Percentiles rank a stretch among this genome's conserved stretches.
Evolutionary conservation across 306 rosid species (phyloP).

Genomic region (Rosa chinensis): DNA sequence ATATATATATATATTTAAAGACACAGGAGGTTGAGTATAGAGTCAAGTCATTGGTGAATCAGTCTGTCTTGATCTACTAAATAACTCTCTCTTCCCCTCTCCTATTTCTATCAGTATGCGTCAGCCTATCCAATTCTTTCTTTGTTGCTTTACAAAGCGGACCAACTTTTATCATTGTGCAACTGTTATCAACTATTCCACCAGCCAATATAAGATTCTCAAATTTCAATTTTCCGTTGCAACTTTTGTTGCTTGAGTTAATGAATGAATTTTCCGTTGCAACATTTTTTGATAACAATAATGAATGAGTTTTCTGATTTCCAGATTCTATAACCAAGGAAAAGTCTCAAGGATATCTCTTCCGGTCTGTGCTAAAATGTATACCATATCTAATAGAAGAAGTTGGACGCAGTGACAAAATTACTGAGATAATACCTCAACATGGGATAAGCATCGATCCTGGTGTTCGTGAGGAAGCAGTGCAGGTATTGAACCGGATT

Average conservation of each 20-base stretch:
- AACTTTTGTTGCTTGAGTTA: neutral
- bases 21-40: neutral
- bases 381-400: slow-evolving; percentile 96
- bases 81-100: neutral
- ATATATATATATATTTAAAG: no score
- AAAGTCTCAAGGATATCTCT: slow-evolving; percentile 94
- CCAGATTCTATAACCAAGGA: slow-evolving; percentile 97
- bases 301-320: slow-evolving; percentile 29
- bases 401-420: slow-evolving; percentile 96
- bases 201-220: slow-evolving; percentile 1
- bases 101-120: neutral
- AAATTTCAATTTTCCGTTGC: neutral
- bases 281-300: slow-evolving; percentile 13
- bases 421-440: slow-evolving; percentile 97
- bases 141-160: neutral
- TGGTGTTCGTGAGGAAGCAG: slow-evolving; percentile 99
- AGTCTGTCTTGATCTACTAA: neutral
- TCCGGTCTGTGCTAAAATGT: slow-evolving; percentile 96
- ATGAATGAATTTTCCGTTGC: slow-evolving; percentile 3
- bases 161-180: slow-evolving; percentile 1
- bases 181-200: neutral
- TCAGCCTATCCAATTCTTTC: neutral
- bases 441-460: slow-evolving; percentile 99
- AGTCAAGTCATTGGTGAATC: neutral
- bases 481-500: slow-evolving; percentile 88